Percentiles rank a stretch among this genome's conserved stretches.
These are phyloP conservation scores for barley (Hordeum vulgare) DNA, from an alignment of 176 grass and related monocot species.

Conservation along the genomic window MorexV3_pseudomolecules_assembly NC_058524.1:592152188-592152687, in stretches of 20 bases:
- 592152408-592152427: conserved; percentile 98
- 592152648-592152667: conserved; percentile 84
- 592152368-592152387: conserved; percentile 96
- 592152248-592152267: neutral
- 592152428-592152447: conserved; percentile 6
- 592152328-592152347: conserved; percentile 96
- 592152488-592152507: neutral
- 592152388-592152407: conserved; percentile 92
- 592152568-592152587: neutral
- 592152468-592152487: neutral
- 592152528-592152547: neutral
- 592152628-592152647: conserved; percentile 91
- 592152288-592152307: conserved; percentile 94
- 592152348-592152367: conserved; percentile 98
- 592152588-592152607: neutral
- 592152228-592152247: neutral
- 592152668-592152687: conserved; percentile 99
- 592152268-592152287: conserved; percentile 76
- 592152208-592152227: neutral
- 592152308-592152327: conserved; percentile 93
- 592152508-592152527: conserved; percentile 5
- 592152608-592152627: conserved; percentile 98
- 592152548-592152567: neutral
- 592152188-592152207: conserved; percentile 37
- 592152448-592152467: conserved; percentile 5